Evolutionary conservation across 441 rosid species (phyloP).

Genomic region (Eutrema salsugineum): DNA sequence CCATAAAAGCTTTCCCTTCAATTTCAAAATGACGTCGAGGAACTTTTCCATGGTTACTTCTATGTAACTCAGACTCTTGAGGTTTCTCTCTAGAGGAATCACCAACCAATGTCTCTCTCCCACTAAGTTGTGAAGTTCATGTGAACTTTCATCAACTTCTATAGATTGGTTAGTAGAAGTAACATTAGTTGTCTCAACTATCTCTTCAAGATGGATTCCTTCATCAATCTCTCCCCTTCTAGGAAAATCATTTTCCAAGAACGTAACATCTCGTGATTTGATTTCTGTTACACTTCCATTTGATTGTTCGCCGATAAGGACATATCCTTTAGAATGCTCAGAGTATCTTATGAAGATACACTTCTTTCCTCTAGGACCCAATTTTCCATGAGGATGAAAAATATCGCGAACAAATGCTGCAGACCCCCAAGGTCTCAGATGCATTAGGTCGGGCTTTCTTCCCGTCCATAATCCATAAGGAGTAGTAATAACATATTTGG

Average conservation of each 20-base stretch:
- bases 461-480: background rate
- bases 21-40: constrained; percentile 2
- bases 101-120: background rate
- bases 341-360: no score
- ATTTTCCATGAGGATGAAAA: no score
- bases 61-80: background rate
- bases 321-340: background rate
- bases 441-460: no score
- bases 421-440: no score
- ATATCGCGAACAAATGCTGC: no score
- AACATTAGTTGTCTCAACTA: background rate
- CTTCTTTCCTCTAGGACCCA: no score
- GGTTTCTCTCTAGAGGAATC: background rate
- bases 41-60: background rate
- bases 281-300: background rate
- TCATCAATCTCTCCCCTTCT: no score
- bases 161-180: background rate
- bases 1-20: constrained; percentile 12
- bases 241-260: no score
- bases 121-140: background rate
- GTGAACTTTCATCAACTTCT: constrained; percentile 2
- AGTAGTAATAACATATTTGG: background rate
- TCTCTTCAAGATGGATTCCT: background rate
- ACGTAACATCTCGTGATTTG: background rate
- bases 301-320: background rate